Percentiles rank a stretch among this genome's conserved stretches.
Conservation (phyloP, 2,329 filamentous ascomycete species). For the Epichloe baconii region DNA sequence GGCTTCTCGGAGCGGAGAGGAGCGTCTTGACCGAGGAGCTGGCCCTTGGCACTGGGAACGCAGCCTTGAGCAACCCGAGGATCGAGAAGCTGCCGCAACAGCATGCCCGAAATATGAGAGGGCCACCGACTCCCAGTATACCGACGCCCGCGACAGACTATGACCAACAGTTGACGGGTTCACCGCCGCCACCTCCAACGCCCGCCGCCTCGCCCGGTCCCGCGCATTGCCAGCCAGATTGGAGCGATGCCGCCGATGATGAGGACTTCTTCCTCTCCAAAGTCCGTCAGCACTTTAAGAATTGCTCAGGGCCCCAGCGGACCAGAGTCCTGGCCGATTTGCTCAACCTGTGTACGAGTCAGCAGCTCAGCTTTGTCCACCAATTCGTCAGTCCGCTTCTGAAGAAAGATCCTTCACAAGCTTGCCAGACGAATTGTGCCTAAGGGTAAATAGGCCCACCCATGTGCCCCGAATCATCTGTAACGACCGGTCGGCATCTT, state of each 20-base stretch:
- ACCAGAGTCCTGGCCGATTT: slow-evolving; percentile 77
- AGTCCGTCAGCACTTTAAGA: slow-evolving; percentile 67
- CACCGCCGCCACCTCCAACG: slow-evolving; percentile 51
- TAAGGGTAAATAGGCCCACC: slow-evolving; percentile 48
- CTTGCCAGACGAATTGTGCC: slow-evolving; percentile 82
- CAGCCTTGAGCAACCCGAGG: slow-evolving; percentile 27
- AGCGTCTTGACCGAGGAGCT: slow-evolving; percentile 46
- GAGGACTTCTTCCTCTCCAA: slow-evolving; percentile 75
- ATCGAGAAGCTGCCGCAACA: slow-evolving; percentile 37
- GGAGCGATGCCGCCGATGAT: slow-evolving; percentile 64
- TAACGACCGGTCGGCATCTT: too few species aligned
- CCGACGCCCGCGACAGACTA: slow-evolving; percentile 50
- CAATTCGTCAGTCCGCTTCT: slow-evolving; percentile 88
- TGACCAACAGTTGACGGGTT: slow-evolving; percentile 46
- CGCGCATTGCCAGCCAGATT: slow-evolving; percentile 50
- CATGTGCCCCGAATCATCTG: background rate
- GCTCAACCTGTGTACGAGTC: slow-evolving; percentile 86
- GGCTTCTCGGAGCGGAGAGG: slow-evolving; percentile 49
- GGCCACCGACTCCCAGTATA: slow-evolving; percentile 55
- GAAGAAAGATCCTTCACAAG: slow-evolving; percentile 91
- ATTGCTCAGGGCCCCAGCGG: slow-evolving; percentile 61
- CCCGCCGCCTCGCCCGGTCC: slow-evolving; percentile 53
- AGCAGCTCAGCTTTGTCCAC: slow-evolving; percentile 89
- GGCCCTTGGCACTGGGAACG: slow-evolving; percentile 35
- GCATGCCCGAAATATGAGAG: slow-evolving; percentile 31